Percentiles rank a stretch among this genome's conserved stretches.
phyloP scores from a whole-genome alignment of 495 filamentous ascomycete species.

The Penicillium riverlandense region DNA sequence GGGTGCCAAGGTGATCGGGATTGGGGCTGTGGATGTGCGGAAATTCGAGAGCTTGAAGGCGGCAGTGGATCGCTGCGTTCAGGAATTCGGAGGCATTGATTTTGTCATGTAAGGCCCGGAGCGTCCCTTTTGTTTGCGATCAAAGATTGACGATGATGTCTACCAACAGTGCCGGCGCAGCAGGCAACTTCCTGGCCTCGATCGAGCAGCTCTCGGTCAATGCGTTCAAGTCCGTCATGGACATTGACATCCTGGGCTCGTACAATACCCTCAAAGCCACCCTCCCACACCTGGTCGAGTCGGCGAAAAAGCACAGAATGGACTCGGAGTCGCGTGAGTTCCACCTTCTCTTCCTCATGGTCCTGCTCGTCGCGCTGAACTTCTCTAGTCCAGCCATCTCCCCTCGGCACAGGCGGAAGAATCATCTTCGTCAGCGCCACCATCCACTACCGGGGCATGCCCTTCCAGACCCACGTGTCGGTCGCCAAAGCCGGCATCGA shows the following conservation, averaged over 20 bases:
- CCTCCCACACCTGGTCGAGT: constrained; percentile 67
- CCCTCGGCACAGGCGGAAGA: constrained; percentile 62
- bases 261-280: constrained; percentile 95
- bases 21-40: constrained; percentile 81
- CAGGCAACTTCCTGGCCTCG: constrained; percentile 91
- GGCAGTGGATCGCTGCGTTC: constrained; percentile 70
- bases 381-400: constrained; percentile 24
- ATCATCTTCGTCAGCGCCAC: constrained; percentile 86
- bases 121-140: not conserved
- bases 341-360: not conserved
- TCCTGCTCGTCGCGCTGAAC: not conserved
- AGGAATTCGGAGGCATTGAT: constrained; percentile 81
- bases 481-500: constrained; percentile 92
- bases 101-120: constrained; percentile 70
- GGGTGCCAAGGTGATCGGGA: constrained; percentile 77
- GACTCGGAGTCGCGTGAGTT: constrained; percentile 40
- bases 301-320: constrained; percentile 53
- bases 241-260: constrained; percentile 90
- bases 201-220: constrained; percentile 75
- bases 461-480: constrained; percentile 77
- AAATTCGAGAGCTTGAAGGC: constrained; percentile 57
- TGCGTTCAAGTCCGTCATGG: constrained; percentile 91
- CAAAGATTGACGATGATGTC: constrained; percentile 4
- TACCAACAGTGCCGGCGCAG: constrained; percentile 70
- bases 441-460: constrained; percentile 78